Conservation (phyloP, 805 yeast species). For the Yarrowia sp. region DNA sequence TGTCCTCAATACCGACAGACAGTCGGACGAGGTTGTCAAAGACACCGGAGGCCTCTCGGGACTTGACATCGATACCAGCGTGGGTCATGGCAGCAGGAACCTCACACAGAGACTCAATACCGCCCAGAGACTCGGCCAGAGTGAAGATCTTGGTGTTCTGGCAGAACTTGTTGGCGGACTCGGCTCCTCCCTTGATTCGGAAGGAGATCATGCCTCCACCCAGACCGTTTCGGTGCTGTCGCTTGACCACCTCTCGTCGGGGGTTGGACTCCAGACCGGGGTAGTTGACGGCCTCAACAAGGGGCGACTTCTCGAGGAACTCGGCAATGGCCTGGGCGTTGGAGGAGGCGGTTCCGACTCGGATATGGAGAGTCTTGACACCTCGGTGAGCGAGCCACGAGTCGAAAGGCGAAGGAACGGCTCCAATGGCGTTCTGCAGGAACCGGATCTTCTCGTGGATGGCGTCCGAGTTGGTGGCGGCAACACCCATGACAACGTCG, state of each 20-base stretch:
- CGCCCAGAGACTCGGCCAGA: constrained; percentile 87
- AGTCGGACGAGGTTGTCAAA: constrained; percentile 78
- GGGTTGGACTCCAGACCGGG: constrained; percentile 74
- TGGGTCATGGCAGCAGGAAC: constrained; percentile 93
- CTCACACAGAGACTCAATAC: constrained; percentile 80
- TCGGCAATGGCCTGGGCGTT: constrained; percentile 71
- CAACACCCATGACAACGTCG: constrained; percentile 83
- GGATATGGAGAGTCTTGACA: constrained; percentile 77
- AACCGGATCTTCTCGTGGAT: constrained; percentile 66
- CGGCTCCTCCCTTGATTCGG: constrained; percentile 79
- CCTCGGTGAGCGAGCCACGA: constrained; percentile 93
- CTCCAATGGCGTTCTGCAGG: constrained; percentile 85
- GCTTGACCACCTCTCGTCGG: constrained; percentile 59
- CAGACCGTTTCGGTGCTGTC: constrained; percentile 77
- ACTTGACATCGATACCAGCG: constrained; percentile 79
- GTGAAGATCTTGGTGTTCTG: constrained; percentile 74
- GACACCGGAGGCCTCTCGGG: constrained; percentile 77
- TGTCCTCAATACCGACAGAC: constrained; percentile 84
- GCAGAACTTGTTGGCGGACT: constrained; percentile 70
- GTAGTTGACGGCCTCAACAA: constrained; percentile 70
- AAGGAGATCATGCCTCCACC: constrained; percentile 94
- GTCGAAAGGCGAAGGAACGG: constrained; percentile 87
- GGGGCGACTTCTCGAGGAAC: constrained; percentile 47
- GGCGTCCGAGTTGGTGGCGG: constrained; percentile 62
- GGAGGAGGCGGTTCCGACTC: constrained; percentile 66